Base-by-base conservation (phyloP, 164 flowering plant species). In the Echeveria elegans region DNA sequence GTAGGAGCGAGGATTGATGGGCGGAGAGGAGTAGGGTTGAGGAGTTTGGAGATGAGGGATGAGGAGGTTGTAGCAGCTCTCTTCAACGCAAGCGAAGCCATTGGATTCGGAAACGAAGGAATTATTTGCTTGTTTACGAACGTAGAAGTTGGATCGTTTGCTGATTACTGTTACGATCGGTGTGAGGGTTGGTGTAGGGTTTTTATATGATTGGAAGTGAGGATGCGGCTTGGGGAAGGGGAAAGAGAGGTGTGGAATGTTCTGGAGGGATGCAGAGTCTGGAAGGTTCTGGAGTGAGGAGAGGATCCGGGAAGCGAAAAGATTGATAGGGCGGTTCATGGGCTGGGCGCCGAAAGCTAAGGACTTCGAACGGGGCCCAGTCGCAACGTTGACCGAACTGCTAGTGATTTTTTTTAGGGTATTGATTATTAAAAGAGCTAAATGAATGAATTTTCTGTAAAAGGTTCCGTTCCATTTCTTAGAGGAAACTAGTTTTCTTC, bases 31-130 rank as follows among this genome's bases (percentile, higher is more conserved):
- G 28, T 4, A 23, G 29, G 26, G 28, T 52, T 52, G 21, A 23
- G 58, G 1, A 52, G 58, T 52, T 21, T 23, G 58, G 58, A 6
- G 29, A 52, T 21, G 29, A 23, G 26, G 24, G 58, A 52, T 4
- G 66, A 32, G 28, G 26, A 1, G 24, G 65, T 2, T 15, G 66
- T 26, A 14, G 45, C 41, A 14, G 45, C 45, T 40, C 66, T 63
- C 47, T 32, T 63, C 29, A 63, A 12, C 7, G 66, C 66, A 36
- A 63, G 30, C 21, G 66, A 36, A 12, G 66, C 66, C 66, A 63
- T 40, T 63, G 65, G 19, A 62, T 36, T 18, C 0, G 47, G 7
- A 34, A 7, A 3, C 5, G 37, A 34, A 34, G 37, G 37, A 7
- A 3, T 34, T 34, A 34, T n/a, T n/a, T n/a, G n/a, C n/a, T n/a